phyloP scores from a whole-genome alignment of 2,329 filamentous ascomycete species.

The Camptophora hylomeconis region DNA sequence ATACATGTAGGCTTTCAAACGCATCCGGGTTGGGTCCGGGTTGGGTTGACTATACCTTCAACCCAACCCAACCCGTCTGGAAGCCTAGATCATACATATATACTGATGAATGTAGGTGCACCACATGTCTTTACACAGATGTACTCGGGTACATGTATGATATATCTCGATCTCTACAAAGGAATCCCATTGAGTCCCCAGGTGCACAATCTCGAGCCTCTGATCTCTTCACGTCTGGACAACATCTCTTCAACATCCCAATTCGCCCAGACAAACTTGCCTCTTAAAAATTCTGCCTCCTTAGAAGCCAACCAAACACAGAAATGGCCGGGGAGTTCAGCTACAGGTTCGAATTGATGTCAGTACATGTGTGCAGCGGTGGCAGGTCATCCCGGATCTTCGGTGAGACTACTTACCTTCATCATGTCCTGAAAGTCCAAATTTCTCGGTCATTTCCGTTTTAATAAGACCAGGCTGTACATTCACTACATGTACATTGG shows the following conservation, averaged over 20 bases:
- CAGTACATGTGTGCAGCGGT: no score
- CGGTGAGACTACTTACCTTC: conserved; percentile 4
- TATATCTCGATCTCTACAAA: no score
- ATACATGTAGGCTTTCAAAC: no score
- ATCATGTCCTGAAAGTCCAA: neutral
- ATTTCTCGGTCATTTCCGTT: conserved; percentile 7
- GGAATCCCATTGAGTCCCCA: neutral
- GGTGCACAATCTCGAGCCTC: neutral
- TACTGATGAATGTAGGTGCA: no score
- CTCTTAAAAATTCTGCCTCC: conserved; percentile 35
- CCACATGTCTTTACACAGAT: no score
- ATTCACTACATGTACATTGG: conserved; percentile 25
- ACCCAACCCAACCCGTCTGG: no score
- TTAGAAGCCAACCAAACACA: conserved; percentile 31
- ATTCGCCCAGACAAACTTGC: conserved; percentile 35
- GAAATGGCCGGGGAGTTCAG: conserved; percentile 28
- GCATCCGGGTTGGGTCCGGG: no score
- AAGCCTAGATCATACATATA: no score
- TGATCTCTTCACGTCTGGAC: conserved; percentile 24
- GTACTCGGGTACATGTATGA: no score
- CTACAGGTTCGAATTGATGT: no score
- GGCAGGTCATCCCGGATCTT: no score
- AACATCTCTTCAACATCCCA: conserved; percentile 42
- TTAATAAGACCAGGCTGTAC: conserved; percentile 29
- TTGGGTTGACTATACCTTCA: no score